phyloP scores from a whole-genome alignment of 495 filamentous ascomycete species.

The Penicillium manginii region DNA sequence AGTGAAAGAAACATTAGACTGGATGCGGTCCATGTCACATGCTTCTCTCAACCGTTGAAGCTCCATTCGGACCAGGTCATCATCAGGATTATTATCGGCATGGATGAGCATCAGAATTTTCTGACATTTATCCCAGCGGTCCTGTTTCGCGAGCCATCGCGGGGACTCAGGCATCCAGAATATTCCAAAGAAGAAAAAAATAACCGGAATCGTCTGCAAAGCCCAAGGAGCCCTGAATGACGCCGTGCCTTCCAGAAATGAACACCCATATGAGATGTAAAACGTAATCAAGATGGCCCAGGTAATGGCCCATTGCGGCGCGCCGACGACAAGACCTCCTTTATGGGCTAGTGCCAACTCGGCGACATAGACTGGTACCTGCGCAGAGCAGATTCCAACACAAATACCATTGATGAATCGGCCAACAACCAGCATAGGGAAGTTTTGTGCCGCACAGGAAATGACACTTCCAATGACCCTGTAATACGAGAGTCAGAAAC shows the following conservation, averaged over 20 bases:
- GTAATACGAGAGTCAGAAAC: neutral
- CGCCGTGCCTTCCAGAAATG: conserved; percentile 62
- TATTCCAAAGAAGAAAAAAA: conserved; percentile 61
- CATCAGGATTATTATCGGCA: conserved; percentile 61
- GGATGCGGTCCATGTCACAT: conserved; percentile 68
- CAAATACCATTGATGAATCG: conserved; percentile 75
- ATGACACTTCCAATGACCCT: conserved; percentile 63
- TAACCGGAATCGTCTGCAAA: conserved; percentile 69
- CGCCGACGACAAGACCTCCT: conserved; percentile 69
- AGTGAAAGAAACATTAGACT: conserved; percentile 65
- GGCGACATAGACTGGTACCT: conserved; percentile 77
- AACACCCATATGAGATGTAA: conserved; percentile 45
- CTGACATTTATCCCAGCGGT: conserved; percentile 71
- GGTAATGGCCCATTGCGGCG: conserved; percentile 77
- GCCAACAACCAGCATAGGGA: conserved; percentile 71
- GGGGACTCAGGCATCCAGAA: conserved; percentile 71
- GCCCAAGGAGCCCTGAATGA: conserved; percentile 78
- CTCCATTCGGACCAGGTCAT: conserved; percentile 65
- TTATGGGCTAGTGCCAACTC: conserved; percentile 71
- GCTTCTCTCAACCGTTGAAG: conserved; percentile 69
- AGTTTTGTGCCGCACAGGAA: conserved; percentile 68
- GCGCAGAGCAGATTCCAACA: conserved; percentile 78
- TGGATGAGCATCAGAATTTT: conserved; percentile 66
- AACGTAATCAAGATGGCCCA: conserved; percentile 83
- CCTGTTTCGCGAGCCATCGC: conserved; percentile 72